Evolutionary conservation across 176 grass and related monocot species (phyloP), one percentile per base, ranked within the genome.

Genomic region (Triticum aestivum): DNA sequence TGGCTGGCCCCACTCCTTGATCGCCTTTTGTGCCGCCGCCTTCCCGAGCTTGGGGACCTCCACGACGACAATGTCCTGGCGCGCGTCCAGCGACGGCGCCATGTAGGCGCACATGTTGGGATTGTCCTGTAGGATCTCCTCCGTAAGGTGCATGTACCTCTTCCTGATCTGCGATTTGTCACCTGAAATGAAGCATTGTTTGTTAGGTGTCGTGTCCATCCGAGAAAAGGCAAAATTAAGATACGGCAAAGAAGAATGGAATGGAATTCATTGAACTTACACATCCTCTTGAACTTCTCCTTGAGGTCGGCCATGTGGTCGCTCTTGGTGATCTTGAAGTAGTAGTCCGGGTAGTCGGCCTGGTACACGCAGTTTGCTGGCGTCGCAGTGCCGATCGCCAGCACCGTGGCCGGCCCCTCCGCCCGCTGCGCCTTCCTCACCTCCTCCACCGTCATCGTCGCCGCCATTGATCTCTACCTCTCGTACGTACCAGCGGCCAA

Each of bases 51-150:
- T 56, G 2, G 52, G 52, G 17, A 56, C 52, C 52, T 97, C 94
- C 17, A 87, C 88, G 5, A 97, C 94, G 2, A 94, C 94, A 2
- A 97, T 82, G 62, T 97, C 90, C 83, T 97, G 92, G 30, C 92
- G 83, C 18, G 90, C 92, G 92, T 97, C 94, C 24, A 97, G 86
- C 4, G 92, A 97, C 26, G 85, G 83, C 33, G 85, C 92, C 94
- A 97, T 97, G 86, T 94, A 97, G 14, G 52, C 52, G 52, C 52
- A 58, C 52, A 58, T 58, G 52, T 58, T 58, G 17, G 52, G 52
- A 6, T 58, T 58, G 5, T 58, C 52, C 52, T 58, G 52, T 0
- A 58, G 6, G 52, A 58, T 58, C 52, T 58, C 52, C 52, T 58
- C 52, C 2, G 52, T 58, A 2, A 58, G 52, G 52, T 58, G 52